A percentile compares a stretch with the other conserved stretches of the same genome.
Evolutionary conservation across 208 protist species (phyloP).

Genomic region (Jaenimonas drosophilae): DNA sequence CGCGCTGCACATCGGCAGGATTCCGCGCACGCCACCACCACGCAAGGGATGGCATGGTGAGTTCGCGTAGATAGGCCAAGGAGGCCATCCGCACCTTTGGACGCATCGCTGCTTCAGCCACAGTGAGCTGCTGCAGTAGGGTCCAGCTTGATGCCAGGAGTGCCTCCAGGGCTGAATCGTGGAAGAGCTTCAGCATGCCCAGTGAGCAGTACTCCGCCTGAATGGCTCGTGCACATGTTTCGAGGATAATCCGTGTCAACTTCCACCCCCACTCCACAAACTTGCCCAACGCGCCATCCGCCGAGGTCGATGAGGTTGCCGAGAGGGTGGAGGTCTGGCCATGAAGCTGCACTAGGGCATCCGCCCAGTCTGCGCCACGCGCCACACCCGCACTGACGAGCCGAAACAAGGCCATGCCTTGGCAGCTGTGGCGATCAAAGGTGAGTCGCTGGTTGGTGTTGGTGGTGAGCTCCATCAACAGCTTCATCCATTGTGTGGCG

Average conservation of each 20-base stretch:
- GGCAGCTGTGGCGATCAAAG: constrained; percentile 13
- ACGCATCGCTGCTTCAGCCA: constrained; percentile 13
- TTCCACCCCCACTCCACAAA: constrained; percentile 45
- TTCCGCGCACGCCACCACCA: constrained; percentile 27
- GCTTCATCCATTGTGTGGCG: constrained; percentile 14
- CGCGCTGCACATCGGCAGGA: constrained; percentile 16
- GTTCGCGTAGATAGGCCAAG: constrained; percentile 18
- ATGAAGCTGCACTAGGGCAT: too few relatives aligned
- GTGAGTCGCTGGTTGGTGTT: constrained; percentile 34
- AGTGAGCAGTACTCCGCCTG: constrained; percentile 53
- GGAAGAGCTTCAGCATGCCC: constrained; percentile 36
- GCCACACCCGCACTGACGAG: constrained; percentile 11
- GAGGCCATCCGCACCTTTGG: constrained; percentile 26
- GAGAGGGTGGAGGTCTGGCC: neutral
- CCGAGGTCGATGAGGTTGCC: neutral
- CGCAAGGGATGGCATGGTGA: constrained; percentile 27
- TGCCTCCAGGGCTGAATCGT: constrained; percentile 17
- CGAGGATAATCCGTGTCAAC: constrained; percentile 20
- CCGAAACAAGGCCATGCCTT: constrained; percentile 15
- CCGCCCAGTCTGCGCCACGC: too few relatives aligned
- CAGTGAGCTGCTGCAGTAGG: constrained; percentile 13
- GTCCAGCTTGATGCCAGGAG: constrained; percentile 27
- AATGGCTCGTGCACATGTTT: constrained; percentile 26
- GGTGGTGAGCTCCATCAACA: constrained; percentile 21
- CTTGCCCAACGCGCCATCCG: constrained; percentile 2